phyloP scores from a whole-genome alignment of 2,329 filamentous ascomycete species.

The Dendrostoma leiphaemia region DNA sequence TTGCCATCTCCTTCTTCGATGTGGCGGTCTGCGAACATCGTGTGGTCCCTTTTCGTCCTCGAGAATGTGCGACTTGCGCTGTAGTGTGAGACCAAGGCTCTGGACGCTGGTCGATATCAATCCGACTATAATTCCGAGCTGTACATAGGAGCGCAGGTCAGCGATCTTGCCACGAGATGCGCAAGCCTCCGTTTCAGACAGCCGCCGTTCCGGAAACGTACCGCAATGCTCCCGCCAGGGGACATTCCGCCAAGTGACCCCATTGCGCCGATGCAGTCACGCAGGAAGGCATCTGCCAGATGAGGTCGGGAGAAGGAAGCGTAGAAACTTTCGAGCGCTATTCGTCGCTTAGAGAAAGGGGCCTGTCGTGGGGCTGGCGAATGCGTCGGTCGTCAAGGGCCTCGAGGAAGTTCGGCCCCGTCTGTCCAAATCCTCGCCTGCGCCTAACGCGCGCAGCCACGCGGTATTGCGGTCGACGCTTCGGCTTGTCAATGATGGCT shows the following conservation, averaged over 20 bases:
- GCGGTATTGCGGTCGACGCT: conserved; percentile 1
- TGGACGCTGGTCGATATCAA: conserved; percentile 92
- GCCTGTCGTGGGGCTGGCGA: conserved; percentile 1
- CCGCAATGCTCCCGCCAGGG: conserved; percentile 74
- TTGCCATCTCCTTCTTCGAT: conserved; percentile 91
- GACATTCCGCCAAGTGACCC: conserved; percentile 73
- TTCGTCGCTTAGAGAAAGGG: conserved; percentile 18
- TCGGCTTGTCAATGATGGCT: not conserved
- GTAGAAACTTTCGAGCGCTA: conserved; percentile 10
- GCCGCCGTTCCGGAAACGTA: conserved; percentile 39
- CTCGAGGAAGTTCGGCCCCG: not conserved
- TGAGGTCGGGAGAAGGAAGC: conserved; percentile 21
- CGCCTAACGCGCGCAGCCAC: conserved; percentile 16
- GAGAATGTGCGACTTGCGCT: conserved; percentile 96
- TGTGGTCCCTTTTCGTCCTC: conserved; percentile 89
- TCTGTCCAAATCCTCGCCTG: conserved; percentile 6
- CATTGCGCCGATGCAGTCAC: conserved; percentile 52
- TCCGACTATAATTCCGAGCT: conserved; percentile 92
- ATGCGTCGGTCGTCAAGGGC: conserved; percentile 12
- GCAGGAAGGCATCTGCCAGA: conserved; percentile 46
- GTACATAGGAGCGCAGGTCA: conserved; percentile 22
- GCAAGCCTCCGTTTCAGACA: too few species aligned
- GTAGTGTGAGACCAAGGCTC: conserved; percentile 89
- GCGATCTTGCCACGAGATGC: conserved; percentile 8
- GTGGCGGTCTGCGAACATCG: conserved; percentile 79